phyloP scores from a whole-genome alignment of 2,329 filamentous ascomycete genomes.

The Xylaria polymorpha region DNA sequence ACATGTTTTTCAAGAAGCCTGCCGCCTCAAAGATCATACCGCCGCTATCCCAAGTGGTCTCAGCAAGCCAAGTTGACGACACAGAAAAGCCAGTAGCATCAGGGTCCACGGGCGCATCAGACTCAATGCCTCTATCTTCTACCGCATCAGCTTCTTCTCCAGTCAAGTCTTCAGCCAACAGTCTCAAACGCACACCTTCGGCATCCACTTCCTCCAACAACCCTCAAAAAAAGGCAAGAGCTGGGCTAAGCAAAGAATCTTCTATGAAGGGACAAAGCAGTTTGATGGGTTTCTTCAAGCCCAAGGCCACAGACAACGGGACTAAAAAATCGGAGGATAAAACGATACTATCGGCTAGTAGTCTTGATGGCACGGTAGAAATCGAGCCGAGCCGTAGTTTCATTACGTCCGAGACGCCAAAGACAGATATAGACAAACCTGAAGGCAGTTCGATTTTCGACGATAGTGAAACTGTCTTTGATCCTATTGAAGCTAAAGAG shows the following conservation, averaged over 20 bases:
- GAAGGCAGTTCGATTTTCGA: conserved; percentile 19
- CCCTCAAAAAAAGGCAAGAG: conserved; percentile 55
- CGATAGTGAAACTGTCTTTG: conserved; percentile 62
- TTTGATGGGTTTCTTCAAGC: conserved; percentile 83
- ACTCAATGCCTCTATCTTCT: conserved; percentile 43
- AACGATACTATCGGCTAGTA: conserved; percentile 6
- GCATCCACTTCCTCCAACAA: conserved; percentile 40
- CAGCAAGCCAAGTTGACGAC: conserved; percentile 9
- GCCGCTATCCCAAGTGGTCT: conserved; percentile 30
- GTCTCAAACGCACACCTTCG: conserved; percentile 49
- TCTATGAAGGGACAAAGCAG: conserved; percentile 63
- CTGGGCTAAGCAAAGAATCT: conserved; percentile 49
- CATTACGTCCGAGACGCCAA: conserved; percentile 1
- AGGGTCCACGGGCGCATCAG: conserved; percentile 13
- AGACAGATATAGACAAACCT: conserved; percentile 21
- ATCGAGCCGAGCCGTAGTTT: conserved; percentile 16
- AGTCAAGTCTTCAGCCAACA: conserved; percentile 33
- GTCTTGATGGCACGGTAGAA: conserved; percentile 37
- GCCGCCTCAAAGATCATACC: conserved; percentile 42
- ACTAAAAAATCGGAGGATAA: conserved; percentile 35
- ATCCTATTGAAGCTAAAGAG: conserved; percentile 79
- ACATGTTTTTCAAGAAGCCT: conserved; percentile 83
- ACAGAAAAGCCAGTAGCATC: conserved; percentile 11
- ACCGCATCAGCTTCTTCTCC: conserved; percentile 36
- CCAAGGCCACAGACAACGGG: conserved; percentile 56